Evolutionary conservation across 2,329 filamentous ascomycete species (phyloP), one percentile per base, ranked within the genome.

Genomic region (Ophiostoma populinum): DNA sequence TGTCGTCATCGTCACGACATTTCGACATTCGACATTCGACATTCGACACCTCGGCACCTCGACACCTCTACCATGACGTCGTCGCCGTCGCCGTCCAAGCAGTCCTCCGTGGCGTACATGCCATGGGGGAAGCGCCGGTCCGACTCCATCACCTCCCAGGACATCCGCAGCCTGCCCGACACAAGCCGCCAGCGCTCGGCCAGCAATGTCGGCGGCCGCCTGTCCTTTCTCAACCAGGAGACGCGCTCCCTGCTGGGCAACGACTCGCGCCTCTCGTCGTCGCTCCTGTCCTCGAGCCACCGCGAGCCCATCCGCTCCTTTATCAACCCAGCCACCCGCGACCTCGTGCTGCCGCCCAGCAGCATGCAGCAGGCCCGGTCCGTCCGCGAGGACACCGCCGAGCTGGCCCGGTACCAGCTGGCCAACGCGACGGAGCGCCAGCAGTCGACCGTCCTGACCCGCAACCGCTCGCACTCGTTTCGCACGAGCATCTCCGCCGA

Each of bases 311-410:
- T 77, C 32, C 65, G 78, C 37, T 81, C 76, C 3, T 82, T 80
- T 44, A 72, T 80, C 36, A 74, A 80, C 44, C 68, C 73, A 36
- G 70, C 72, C 25, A 62, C 69, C 24, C 66, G 73, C 42, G 69
- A 72, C 27, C 57, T 19, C 15, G 5, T 43, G 70, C 64, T 58
- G 25, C 63, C 65, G 13, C 50, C 70, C 55, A 80, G 87, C 50
- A 78, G 71, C 46, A 67, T 72, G 13, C 71, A 81, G 46, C 80
- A 81, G 53, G 79, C 81, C 22, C 72, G 75, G 40, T 80, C 75
- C 44, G 78, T 93, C 26, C 77, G 85, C 43, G 77, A 90, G 55
- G 78, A 90, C 50, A 92, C 85, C 3, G 81, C 83, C 34, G 82
- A 92, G 55, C 64, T 93, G 38, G 85, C 85, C 28, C 82, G 72